phyloP scores from a whole-genome alignment of 2,329 filamentous ascomycete species.

The Huntiella abstrusa region DNA sequence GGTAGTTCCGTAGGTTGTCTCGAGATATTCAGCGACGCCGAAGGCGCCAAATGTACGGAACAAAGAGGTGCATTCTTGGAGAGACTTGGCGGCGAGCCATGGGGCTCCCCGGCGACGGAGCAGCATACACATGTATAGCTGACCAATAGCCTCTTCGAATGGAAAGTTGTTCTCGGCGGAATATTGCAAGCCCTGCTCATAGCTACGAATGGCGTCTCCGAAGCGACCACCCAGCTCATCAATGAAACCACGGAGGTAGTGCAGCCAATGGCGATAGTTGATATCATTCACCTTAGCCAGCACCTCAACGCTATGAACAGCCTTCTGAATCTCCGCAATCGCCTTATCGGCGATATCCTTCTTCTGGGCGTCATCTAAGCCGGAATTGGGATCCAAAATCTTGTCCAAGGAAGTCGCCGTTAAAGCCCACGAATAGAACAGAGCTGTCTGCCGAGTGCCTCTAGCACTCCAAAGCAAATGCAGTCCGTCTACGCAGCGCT shows the following conservation, averaged over 20 bases:
- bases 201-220: slow-evolving; percentile 39
- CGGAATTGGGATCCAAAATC: slow-evolving; percentile 26
- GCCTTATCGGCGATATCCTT: slow-evolving; percentile 26
- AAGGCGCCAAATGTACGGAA: slow-evolving; percentile 51
- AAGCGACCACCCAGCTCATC: slow-evolving; percentile 41
- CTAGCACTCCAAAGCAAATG: slow-evolving; percentile 39
- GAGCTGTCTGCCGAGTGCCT: slow-evolving; percentile 35
- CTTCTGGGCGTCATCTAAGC: slow-evolving; percentile 1
- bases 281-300: slow-evolving; percentile 40
- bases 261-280: slow-evolving; percentile 55
- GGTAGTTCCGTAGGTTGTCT: slow-evolving; percentile 43
- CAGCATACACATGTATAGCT: slow-evolving; percentile 55
- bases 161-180: slow-evolving; percentile 45
- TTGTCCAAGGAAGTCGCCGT: slow-evolving; percentile 31
- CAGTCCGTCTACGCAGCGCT: slow-evolving; percentile 26
- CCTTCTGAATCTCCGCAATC: slow-evolving; percentile 31
- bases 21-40: slow-evolving; percentile 49
- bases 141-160: slow-evolving; percentile 54
- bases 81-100: slow-evolving; percentile 47
- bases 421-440: slow-evolving; percentile 42
- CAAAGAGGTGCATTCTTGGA: slow-evolving; percentile 47
- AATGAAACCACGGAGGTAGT: slow-evolving; percentile 48
- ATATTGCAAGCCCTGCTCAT: slow-evolving; percentile 56
- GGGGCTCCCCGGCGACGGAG: slow-evolving; percentile 46
- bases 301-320: slow-evolving; percentile 41